A percentile compares a stretch with the other conserved stretches of the same genome.
Evolutionary conservation across 2,329 filamentous ascomycete species (phyloP).

Genomic region (Epichloe festucae): DNA sequence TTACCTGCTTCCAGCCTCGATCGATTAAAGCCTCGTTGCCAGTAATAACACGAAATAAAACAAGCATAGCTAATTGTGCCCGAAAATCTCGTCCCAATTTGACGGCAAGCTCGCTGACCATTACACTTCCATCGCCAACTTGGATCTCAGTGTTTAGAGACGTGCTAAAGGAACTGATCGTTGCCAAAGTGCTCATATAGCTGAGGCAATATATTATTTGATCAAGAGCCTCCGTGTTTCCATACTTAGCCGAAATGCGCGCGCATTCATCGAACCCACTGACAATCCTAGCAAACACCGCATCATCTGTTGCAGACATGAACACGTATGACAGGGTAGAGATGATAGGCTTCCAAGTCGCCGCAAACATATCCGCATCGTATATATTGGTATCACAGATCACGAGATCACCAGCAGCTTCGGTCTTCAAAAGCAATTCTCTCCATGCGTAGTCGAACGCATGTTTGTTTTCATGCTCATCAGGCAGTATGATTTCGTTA

Average conservation of each 20-base stretch:
- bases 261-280: constrained; percentile 95
- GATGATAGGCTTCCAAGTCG: constrained; percentile 89
- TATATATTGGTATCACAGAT: constrained; percentile 87
- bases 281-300: constrained; percentile 86
- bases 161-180: constrained; percentile 65
- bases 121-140: constrained; percentile 79
- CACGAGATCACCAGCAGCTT: constrained; percentile 58
- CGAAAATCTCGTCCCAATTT: constrained; percentile 89
- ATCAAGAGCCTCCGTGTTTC: constrained; percentile 74
- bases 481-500: constrained; percentile 91
- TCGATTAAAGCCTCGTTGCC: constrained; percentile 69
- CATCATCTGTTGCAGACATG: constrained; percentile 94
- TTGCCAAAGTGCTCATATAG: constrained; percentile 78
- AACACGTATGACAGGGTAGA: constrained; percentile 96
- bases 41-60: constrained; percentile 85
- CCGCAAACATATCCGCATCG: constrained; percentile 94
- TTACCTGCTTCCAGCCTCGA: constrained; percentile 66
- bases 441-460: constrained; percentile 98
- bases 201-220: constrained; percentile 84
- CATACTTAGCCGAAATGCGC: constrained; percentile 76
- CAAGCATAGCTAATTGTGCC: constrained; percentile 83
- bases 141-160: constrained; percentile 91
- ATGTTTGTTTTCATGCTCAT: constrained; percentile 93
- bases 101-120: constrained; percentile 96
- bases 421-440: constrained; percentile 76